phyloP scores from a whole-genome alignment of 495 filamentous ascomycete species.

The Aspergillus avenaceus region DNA sequence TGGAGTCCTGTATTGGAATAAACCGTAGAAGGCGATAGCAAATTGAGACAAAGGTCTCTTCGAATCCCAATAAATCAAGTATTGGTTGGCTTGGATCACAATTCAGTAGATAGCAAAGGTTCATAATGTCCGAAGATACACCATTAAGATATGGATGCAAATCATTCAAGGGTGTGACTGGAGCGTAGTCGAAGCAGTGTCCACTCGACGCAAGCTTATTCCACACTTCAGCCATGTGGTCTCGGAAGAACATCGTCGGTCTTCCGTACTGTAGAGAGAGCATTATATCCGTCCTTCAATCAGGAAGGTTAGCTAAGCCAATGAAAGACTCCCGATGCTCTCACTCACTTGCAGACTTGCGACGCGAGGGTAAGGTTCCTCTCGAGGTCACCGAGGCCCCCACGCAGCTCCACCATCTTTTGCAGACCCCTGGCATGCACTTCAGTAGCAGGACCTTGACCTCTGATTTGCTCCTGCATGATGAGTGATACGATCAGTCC shows the following conservation, averaged over 20 bases:
- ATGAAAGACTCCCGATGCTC: too few species aligned
- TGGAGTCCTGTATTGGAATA: conserved; percentile 9
- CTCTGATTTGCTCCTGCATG: conserved; percentile 17
- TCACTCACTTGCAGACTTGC: conserved; percentile 24
- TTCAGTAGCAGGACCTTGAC: conserved; percentile 7
- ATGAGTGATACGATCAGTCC: conserved; percentile 13
- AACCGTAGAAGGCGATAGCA: conserved; percentile 17
- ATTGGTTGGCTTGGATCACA: not conserved
- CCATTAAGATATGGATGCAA: conserved; percentile 11
- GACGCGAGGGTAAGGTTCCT: conserved; percentile 13
- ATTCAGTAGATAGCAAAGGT: conserved; percentile 13
- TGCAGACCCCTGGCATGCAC: conserved; percentile 18
- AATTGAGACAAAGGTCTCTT: conserved; percentile 20
- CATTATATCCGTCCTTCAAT: conserved; percentile 17
- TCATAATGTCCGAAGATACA: conserved; percentile 14
- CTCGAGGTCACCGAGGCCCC: conserved; percentile 18
- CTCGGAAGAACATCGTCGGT: conserved; percentile 19
- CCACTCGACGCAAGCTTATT: conserved; percentile 6
- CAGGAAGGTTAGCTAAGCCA: not conserved
- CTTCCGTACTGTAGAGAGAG: conserved; percentile 16
- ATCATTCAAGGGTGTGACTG: not conserved
- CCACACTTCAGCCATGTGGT: conserved; percentile 15
- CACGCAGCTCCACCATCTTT: conserved; percentile 18
- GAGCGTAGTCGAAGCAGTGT: not conserved
- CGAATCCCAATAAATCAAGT: conserved; percentile 11